These are phyloP conservation scores for Neonectria sp. DNA, from an alignment of 2,329 filamentous ascomycete species.

Conservation along the genomic window DNA sequence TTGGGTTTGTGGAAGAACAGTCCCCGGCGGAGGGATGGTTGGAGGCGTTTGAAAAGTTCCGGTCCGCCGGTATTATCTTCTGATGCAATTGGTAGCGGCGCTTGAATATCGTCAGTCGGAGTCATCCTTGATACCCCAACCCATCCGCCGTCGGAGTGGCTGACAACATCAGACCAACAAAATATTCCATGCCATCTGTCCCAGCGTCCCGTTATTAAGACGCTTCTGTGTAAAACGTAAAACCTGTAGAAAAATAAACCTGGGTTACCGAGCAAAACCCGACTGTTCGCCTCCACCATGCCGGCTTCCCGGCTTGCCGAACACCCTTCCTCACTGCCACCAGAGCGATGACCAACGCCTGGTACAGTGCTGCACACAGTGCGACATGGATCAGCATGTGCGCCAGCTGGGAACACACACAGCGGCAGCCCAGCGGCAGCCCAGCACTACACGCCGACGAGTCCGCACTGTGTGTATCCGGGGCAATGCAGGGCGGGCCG, in stretches of 20 bases:
- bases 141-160: neutral
- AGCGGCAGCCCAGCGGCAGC: neutral
- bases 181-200: slow-evolving; percentile 10
- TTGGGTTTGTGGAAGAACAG: slow-evolving; percentile 57
- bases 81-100: slow-evolving; percentile 24
- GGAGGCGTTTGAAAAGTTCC: slow-evolving; percentile 59
- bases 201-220: neutral
- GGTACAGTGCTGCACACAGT: neutral
- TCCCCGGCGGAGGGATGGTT: slow-evolving; percentile 59
- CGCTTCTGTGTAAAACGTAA: neutral
- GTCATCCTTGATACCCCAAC: neutral
- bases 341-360: neutral
- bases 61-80: slow-evolving; percentile 58
- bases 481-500: neutral
- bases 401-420: neutral
- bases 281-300: slow-evolving; percentile 11
- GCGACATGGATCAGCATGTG: neutral
- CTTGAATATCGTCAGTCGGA: too few species aligned
- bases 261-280: slow-evolving; percentile 25
- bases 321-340: neutral
- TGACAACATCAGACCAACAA: neutral
- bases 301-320: slow-evolving; percentile 32
- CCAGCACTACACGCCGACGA: neutral
- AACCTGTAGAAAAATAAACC: neutral
- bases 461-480: neutral